Conservation (phyloP, 2,329 filamentous ascomycete species). For the Pseudogymnoascus sp. region DNA sequence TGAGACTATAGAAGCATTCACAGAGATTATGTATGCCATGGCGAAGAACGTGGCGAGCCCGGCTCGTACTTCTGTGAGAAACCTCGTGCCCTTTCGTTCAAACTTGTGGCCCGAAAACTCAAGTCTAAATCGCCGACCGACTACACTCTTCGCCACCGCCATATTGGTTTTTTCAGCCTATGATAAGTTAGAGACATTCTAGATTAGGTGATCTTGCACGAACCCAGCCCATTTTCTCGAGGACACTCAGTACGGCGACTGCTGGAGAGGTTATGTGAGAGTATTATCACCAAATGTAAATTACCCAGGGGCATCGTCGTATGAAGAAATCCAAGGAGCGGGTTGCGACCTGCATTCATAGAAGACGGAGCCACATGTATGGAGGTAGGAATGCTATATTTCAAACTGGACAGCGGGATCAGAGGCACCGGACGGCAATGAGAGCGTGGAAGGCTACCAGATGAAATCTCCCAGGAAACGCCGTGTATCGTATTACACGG, state of each 20-base stretch:
- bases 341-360: not conserved
- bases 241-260: not conserved
- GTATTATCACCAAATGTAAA: not conserved
- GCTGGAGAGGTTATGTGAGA: not conserved
- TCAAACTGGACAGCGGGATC: not conserved
- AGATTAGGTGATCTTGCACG: not conserved
- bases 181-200: not conserved
- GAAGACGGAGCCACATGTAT: not conserved
- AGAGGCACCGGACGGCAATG: not conserved
- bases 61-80: constrained; percentile 77
- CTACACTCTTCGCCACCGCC: constrained; percentile 52
- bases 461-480: not conserved
- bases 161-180: constrained; percentile 9
- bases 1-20: constrained; percentile 20
- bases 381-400: not conserved
- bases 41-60: constrained; percentile 67
- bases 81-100: constrained; percentile 54
- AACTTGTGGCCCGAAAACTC: constrained; percentile 68
- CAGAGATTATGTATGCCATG: constrained; percentile 67
- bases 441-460: not conserved
- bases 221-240: not conserved
- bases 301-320: not conserved
- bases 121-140: constrained; percentile 70
- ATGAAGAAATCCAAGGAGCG: not conserved
- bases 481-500: constrained; percentile 1